These are phyloP conservation scores for Trichophaea hybrida DNA, from an alignment of 2,329 filamentous ascomycete species.

Conservation along the genomic window DNA sequence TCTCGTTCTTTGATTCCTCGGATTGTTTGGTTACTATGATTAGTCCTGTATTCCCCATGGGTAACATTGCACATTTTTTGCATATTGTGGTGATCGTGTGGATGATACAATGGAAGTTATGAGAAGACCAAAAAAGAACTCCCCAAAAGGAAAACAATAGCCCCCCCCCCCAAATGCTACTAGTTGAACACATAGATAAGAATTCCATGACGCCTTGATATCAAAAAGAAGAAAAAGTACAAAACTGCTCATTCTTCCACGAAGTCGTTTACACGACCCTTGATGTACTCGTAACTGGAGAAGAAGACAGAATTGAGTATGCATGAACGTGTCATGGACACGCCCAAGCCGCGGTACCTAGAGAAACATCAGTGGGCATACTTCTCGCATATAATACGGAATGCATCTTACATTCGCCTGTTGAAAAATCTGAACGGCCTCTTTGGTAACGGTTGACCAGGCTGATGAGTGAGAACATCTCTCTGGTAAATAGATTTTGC, in stretches of 20 bases:
- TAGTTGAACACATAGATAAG: too few relatives aligned
- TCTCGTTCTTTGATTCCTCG: too few relatives aligned
- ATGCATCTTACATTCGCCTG: conserved; percentile 19
- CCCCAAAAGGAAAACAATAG: neutral
- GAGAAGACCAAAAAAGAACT: neutral
- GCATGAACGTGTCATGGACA: conserved; percentile 70
- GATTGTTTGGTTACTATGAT: too few relatives aligned
- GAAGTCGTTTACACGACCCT: conserved; percentile 31
- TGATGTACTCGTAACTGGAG: conserved; percentile 71
- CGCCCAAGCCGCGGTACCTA: conserved; percentile 71
- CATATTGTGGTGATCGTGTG: too few relatives aligned
- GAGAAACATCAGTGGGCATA: conserved; percentile 33
- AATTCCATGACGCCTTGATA: neutral
- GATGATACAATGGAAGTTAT: neutral
- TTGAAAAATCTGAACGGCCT: conserved; percentile 21
- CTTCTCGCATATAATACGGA: neutral
- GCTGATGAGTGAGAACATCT: conserved; percentile 52
- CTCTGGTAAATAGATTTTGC: conserved; percentile 49
- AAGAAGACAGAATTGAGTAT: conserved; percentile 83
- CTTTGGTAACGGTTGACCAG: conserved; percentile 19
- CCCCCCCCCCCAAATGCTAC: neutral
- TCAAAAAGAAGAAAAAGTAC: neutral
- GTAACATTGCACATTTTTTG: too few relatives aligned
- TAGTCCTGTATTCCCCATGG: too few relatives aligned
- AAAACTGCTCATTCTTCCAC: neutral